Evolutionary conservation across 1,284 basidiomycete genomes (phyloP).

Genomic region (Heterobasidion irregulare): DNA sequence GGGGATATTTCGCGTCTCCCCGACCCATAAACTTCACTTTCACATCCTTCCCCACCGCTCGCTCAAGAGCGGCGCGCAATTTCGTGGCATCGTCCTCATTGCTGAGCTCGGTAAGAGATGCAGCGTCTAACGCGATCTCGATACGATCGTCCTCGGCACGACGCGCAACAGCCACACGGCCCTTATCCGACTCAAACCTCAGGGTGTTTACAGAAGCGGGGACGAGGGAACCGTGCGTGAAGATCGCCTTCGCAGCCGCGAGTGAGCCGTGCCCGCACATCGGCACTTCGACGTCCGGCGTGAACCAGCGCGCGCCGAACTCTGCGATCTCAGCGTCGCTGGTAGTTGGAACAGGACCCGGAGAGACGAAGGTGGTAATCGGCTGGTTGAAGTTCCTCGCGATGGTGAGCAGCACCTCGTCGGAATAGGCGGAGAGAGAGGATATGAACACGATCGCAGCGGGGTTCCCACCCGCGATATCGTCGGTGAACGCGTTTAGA

Average conservation of each 20-base stretch:
- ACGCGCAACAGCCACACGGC: conserved; percentile 16
- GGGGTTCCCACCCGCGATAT: conserved; percentile 40
- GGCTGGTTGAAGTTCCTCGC: conserved; percentile 39
- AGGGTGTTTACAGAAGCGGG: conserved; percentile 20
- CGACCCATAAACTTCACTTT: conserved; percentile 26
- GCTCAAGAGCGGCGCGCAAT: conserved; percentile 20
- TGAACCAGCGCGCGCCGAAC: conserved; percentile 34
- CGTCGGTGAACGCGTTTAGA: conserved; percentile 39
- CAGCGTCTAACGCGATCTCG: conserved; percentile 27
- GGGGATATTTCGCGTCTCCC: conserved; percentile 25
- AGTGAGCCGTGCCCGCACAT: conserved; percentile 46
- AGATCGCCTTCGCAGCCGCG: conserved; percentile 33
- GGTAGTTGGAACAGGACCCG: conserved; percentile 1
- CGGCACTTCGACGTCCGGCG: conserved; percentile 22
- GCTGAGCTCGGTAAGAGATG: conserved; percentile 1
- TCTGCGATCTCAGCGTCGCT: conserved; percentile 6
- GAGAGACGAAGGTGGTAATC: conserved; percentile 33
- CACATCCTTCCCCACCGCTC: conserved; percentile 29
- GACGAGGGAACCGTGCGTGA: conserved; percentile 21
- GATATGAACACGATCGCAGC: conserved; percentile 37
- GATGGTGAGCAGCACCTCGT: conserved; percentile 22
- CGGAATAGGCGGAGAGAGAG: conserved; percentile 15
- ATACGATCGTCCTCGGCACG: conserved; percentile 23
- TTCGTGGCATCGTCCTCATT: conserved; percentile 14
- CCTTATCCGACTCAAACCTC: conserved; percentile 23